A percentile compares a stretch with the other conserved stretches of the same genome.
phyloP scores from a whole-genome alignment of 805 yeast genomes.

The Scheffersomyces stipitis region DNA sequence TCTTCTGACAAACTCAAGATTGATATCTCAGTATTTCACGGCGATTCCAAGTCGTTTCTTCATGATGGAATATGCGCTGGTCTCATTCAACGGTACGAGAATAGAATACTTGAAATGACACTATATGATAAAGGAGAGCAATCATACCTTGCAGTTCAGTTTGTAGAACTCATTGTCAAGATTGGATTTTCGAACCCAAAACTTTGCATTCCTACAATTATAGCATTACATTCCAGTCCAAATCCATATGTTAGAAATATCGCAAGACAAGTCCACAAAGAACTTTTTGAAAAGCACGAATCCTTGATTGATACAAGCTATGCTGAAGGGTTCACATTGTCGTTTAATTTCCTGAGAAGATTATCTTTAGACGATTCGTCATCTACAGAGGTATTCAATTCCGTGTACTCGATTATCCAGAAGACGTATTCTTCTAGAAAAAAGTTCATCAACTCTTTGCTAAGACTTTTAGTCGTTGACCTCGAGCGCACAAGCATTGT shows the following conservation, averaged over 20 bases:
- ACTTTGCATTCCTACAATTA: conserved; percentile 61
- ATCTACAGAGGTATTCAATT: conserved; percentile 34
- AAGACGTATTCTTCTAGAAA: conserved; percentile 35
- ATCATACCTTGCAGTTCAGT: conserved; percentile 53
- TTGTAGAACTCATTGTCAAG: conserved; percentile 54
- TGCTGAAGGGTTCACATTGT: conserved; percentile 58
- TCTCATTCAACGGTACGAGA: conserved; percentile 62
- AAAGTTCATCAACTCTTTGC: conserved; percentile 37
- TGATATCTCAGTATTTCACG: conserved; percentile 56
- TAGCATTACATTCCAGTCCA: conserved; percentile 65
- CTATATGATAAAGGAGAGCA: conserved; percentile 43
- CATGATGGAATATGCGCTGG: conserved; percentile 76
- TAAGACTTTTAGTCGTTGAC: conserved; percentile 15
- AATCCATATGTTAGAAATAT: conserved; percentile 40
- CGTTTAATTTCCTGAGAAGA: conserved; percentile 44
- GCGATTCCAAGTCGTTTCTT: conserved; percentile 44
- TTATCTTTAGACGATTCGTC: conserved; percentile 17
- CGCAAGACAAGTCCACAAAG: conserved; percentile 54
- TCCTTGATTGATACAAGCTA: conserved; percentile 67
- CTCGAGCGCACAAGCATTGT: neutral
- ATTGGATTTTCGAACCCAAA: conserved; percentile 79
- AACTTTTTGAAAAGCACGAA: conserved; percentile 65
- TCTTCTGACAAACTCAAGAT: conserved; percentile 31
- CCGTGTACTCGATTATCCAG: conserved; percentile 45
- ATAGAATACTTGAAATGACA: conserved; percentile 49